Conservation (phyloP, 345 rosid genomes). For the Euphorbia peplus region DNA sequence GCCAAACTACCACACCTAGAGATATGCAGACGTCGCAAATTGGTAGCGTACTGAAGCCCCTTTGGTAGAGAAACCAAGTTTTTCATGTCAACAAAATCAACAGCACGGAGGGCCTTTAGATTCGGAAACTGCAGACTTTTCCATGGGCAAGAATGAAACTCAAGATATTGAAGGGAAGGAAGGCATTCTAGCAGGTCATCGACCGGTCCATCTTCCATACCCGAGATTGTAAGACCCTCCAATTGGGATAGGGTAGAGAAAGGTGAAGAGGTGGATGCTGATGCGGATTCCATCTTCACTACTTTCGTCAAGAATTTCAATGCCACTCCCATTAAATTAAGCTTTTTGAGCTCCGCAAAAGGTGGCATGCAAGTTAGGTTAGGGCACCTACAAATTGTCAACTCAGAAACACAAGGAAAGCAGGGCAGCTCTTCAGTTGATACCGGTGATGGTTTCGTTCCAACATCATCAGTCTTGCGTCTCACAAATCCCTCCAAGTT, state of each 20-base stretch:
- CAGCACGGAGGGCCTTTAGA: constrained; percentile 7
- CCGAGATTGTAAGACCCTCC: not conserved
- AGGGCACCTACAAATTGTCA: not conserved
- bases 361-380: constrained; percentile 8
- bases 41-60: no score
- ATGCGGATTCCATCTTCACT: not conserved
- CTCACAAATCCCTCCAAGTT: constrained; percentile 13
- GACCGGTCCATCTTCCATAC: constrained; percentile 4
- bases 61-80: no score
- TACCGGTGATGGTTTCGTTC: not conserved
- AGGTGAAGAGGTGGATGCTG: no score
- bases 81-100: no score
- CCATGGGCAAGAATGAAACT: not conserved
- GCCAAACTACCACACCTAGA: no score
- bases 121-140: constrained; percentile 1
- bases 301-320: not conserved
- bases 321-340: accelerated
- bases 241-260: not conserved
- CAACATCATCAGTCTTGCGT: no score
- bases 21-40: no score
- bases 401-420: not conserved
- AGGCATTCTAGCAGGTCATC: constrained; percentile 11
- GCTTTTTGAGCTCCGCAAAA: constrained; percentile 6
- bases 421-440: not conserved
- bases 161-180: not conserved